These are phyloP conservation scores for Nannizzia gypsea DNA, from an alignment of 2,329 filamentous ascomycete genomes.

Conservation along the genomic window DNA sequence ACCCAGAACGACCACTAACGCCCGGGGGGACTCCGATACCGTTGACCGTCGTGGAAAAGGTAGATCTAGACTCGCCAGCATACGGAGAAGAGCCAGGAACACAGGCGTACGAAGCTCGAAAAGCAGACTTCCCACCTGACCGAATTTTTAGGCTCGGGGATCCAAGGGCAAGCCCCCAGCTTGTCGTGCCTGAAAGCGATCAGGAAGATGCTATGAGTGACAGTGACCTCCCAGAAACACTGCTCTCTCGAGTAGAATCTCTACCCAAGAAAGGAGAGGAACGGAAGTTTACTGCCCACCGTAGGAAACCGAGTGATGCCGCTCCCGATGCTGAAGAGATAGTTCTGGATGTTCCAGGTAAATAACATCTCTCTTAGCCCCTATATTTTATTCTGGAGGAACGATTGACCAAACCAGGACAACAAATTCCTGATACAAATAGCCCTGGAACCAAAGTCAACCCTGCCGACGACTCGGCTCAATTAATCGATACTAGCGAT, in stretches of 20 bases:
- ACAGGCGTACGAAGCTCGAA: constrained; percentile 43
- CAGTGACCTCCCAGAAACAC: constrained; percentile 31
- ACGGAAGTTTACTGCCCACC: constrained; percentile 22
- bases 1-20: constrained; percentile 28
- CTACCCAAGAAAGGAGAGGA: constrained; percentile 23
- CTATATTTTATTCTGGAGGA: constrained; percentile 33
- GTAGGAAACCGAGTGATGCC: constrained; percentile 32
- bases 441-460: constrained; percentile 36
- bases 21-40: constrained; percentile 45
- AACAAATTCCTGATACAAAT: constrained; percentile 40
- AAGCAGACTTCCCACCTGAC: constrained; percentile 49
- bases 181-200: not conserved
- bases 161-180: constrained; percentile 12
- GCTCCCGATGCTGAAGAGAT: constrained; percentile 33
- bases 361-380: constrained; percentile 26
- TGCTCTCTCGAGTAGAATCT: constrained; percentile 34
- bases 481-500: constrained; percentile 39
- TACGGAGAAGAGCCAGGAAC: constrained; percentile 54
- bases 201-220: not conserved
- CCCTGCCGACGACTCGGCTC: constrained; percentile 24
- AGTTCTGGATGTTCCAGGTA: constrained; percentile 44
- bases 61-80: constrained; percentile 45
- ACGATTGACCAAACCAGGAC: constrained; percentile 52
- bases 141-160: constrained; percentile 38
- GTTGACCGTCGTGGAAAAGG: constrained; percentile 49